Percentiles rank a stretch among this genome's conserved stretches.
phyloP scores from a whole-genome alignment of 768 basidiomycete species.

The Pleurotus platypus region DNA sequence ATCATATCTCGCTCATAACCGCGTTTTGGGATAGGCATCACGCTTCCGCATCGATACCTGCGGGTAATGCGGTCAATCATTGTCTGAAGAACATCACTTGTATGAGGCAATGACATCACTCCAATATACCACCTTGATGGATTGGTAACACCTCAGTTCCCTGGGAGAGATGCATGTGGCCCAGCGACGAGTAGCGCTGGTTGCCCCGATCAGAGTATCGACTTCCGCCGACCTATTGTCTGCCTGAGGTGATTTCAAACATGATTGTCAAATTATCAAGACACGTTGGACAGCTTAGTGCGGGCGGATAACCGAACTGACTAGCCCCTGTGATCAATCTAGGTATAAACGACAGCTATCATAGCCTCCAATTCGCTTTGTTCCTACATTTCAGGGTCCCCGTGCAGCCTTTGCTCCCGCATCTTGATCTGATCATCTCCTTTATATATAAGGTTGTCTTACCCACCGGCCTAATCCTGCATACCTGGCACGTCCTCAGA shows the following conservation, averaged over 20 bases:
- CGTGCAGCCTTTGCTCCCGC: constrained; percentile 6
- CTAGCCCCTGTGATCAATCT: background rate
- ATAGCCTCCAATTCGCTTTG: constrained; percentile 1
- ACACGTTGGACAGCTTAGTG: background rate
- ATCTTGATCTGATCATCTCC: constrained; percentile 7
- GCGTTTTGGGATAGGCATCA: too few relatives aligned
- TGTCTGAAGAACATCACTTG: constrained; percentile 6
- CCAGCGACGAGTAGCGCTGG: too few relatives aligned
- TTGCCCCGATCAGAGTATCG: too few relatives aligned
- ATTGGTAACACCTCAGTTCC: background rate
- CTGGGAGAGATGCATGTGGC: too few relatives aligned
- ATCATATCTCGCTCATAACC: too few relatives aligned
- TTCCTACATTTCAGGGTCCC: background rate
- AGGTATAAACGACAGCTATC: constrained; percentile 1
- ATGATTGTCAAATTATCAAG: background rate
- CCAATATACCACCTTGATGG: background rate
- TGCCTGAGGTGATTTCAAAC: too few relatives aligned
- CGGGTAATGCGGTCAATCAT: constrained; percentile 7
- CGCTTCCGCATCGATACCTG: background rate
- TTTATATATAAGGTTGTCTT: background rate
- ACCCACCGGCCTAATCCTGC: background rate
- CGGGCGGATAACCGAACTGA: background rate
- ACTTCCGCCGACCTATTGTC: too few relatives aligned
- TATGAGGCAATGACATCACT: background rate
- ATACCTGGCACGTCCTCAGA: background rate